Percentiles rank a stretch among this genome's conserved stretches.
Evolutionary conservation across 805 yeast genomes (phyloP).

Genomic region (Candida silvatica): DNA sequence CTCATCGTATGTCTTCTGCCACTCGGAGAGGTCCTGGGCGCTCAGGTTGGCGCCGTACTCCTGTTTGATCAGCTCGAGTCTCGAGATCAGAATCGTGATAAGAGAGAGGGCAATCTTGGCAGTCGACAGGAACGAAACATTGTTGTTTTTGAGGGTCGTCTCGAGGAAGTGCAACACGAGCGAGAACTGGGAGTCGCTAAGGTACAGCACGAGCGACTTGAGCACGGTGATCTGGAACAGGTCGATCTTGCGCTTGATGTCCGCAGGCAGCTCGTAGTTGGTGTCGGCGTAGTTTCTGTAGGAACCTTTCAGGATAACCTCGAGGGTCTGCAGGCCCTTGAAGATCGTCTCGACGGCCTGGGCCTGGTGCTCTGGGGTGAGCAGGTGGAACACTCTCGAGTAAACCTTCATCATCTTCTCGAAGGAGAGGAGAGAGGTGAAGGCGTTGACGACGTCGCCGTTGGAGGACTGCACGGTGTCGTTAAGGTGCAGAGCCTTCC

Average conservation of each 20-base stretch:
- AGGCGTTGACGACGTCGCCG: constrained; percentile 67
- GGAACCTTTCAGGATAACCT: constrained; percentile 71
- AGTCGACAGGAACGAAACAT: constrained; percentile 57
- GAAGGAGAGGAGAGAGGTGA: constrained; percentile 71
- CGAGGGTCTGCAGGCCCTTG: constrained; percentile 70
- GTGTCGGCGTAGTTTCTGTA: constrained; percentile 48
- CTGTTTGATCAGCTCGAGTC: constrained; percentile 88
- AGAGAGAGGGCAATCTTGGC: constrained; percentile 79
- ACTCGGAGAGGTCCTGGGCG: constrained; percentile 50
- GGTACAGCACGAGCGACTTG: constrained; percentile 75
- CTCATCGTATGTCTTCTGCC: constrained; percentile 78
- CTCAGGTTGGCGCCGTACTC: constrained; percentile 45
- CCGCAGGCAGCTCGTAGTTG: constrained; percentile 42
- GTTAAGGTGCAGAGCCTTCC: constrained; percentile 72
- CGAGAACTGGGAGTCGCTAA: constrained; percentile 72
- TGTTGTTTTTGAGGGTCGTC: constrained; percentile 60
- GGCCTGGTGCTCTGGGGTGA: constrained; percentile 66
- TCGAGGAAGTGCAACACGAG: constrained; percentile 73
- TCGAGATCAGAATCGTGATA: constrained; percentile 81
- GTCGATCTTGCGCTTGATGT: constrained; percentile 54
- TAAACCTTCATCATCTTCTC: constrained; percentile 85
- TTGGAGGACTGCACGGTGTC: constrained; percentile 42
- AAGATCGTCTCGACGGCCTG: constrained; percentile 71
- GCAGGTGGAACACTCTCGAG: constrained; percentile 80
- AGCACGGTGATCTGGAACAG: constrained; percentile 73